These are phyloP conservation scores for Quercus suber DNA, from an alignment of 306 rosid species.

Conservation along the genomic window DNA sequence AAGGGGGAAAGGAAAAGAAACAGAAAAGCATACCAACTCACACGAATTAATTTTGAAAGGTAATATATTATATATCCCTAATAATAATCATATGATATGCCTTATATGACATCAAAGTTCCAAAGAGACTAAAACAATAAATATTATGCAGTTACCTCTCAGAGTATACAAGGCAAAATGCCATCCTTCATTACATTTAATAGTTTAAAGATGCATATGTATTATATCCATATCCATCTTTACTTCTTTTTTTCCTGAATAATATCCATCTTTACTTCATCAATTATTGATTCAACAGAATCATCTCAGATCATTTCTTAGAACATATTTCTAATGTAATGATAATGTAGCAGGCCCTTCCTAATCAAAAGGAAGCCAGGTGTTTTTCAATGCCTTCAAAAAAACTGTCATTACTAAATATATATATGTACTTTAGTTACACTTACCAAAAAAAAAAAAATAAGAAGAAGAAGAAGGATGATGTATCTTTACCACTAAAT, in stretches of 20 bases:
- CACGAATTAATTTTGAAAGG: background rate
- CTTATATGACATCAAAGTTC: too few species aligned
- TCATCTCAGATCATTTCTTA: background rate
- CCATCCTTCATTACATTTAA: too few species aligned
- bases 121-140: too few species aligned
- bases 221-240: too few species aligned
- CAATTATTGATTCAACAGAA: background rate
- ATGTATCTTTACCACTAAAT: background rate
- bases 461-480: background rate
- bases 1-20: background rate
- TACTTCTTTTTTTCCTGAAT: too few species aligned
- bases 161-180: too few species aligned
- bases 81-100: background rate
- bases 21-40: background rate
- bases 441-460: background rate
- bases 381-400: constrained; percentile 5
- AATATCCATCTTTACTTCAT: background rate
- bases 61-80: background rate
- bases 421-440: background rate
- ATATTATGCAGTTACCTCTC: too few species aligned
- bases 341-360: constrained; percentile 15
- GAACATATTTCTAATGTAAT: background rate
- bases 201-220: too few species aligned
- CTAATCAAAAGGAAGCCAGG: constrained; percentile 20
- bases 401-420: background rate